A percentile compares a stretch with the other conserved stretches of the same genome.
phyloP scores from a whole-genome alignment of 306 rosid species.

The Prunus kanzakura region DNA sequence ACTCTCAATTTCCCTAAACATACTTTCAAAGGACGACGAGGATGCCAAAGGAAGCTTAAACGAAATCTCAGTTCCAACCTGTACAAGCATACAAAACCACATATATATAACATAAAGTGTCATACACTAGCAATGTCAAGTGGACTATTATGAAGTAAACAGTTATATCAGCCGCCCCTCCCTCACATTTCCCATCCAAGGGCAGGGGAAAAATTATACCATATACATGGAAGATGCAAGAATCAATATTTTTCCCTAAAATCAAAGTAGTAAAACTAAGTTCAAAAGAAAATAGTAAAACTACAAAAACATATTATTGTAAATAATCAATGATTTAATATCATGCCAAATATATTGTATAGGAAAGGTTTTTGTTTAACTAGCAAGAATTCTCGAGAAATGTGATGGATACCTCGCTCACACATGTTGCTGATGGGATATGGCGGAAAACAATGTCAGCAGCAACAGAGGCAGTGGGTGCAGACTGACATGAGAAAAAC shows the following conservation, averaged over 20 bases:
- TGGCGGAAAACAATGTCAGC: constrained; percentile 82
- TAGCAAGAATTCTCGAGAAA: background rate
- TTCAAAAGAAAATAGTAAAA: background rate
- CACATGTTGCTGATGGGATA: constrained; percentile 87
- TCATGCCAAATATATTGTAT: background rate
- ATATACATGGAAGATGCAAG: background rate
- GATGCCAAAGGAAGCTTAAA: constrained; percentile 96
- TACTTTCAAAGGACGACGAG: constrained; percentile 71
- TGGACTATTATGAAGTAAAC: background rate
- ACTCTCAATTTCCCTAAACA: constrained; percentile 97
- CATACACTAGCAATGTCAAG: constrained; percentile 5
- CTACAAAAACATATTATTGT: background rate
- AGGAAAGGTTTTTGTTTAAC: background rate
- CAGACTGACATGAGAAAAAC: constrained; percentile 56
- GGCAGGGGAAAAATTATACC: background rate
- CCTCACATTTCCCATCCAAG: background rate
- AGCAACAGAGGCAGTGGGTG: constrained; percentile 78
- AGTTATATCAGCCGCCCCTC: background rate
- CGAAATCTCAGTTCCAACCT: constrained; percentile 99
- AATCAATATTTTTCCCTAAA: background rate
- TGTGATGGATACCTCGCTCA: constrained; percentile 75
- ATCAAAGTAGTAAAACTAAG: background rate
- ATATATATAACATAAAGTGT: constrained; percentile 13
- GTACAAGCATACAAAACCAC: constrained; percentile 30
- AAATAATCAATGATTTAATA: background rate